Percentiles rank a stretch among this genome's conserved stretches.
Conservation (phyloP, 768 basidiomycete species). For the Lactifluus piperatus region DNA sequence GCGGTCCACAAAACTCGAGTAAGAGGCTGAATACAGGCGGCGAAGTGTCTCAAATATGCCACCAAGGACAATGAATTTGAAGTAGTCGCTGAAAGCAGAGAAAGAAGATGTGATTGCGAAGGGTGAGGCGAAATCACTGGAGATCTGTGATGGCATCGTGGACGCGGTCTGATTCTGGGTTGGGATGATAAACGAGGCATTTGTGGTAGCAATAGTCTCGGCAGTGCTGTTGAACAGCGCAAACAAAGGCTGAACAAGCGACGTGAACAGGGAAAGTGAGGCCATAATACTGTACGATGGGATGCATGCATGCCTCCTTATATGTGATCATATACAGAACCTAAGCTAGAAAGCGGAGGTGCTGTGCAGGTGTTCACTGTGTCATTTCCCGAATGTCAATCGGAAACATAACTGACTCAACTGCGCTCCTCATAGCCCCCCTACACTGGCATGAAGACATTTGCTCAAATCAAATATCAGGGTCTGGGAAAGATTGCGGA, state of each 20-base stretch:
- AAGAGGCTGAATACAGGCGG: slow-evolving; percentile 36
- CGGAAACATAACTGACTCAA: not conserved
- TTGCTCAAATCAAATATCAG: not conserved
- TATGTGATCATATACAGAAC: too few species aligned
- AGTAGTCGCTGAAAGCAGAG: slow-evolving; percentile 52
- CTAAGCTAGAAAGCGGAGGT: too few species aligned
- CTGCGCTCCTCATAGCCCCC: not conserved
- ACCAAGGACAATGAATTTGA: slow-evolving; percentile 54
- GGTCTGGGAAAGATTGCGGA: not conserved
- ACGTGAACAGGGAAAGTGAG: not conserved
- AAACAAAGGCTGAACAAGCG: not conserved
- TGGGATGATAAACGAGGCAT: not conserved
- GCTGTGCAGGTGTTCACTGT: too few species aligned
- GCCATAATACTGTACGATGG: not conserved
- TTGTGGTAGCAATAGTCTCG: not conserved
- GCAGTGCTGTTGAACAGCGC: not conserved
- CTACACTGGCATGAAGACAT: too few species aligned
- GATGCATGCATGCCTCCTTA: too few species aligned
- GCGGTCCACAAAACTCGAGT: slow-evolving; percentile 37
- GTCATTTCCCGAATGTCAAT: not conserved
- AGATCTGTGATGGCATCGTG: slow-evolving; percentile 1
- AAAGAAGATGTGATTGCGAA: slow-evolving; percentile 42
- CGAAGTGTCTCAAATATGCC: slow-evolving; percentile 51
- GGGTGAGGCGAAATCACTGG: slow-evolving; percentile 29
- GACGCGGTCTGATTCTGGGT: slow-evolving; percentile 1